These are phyloP conservation scores for Ricinus communis DNA, from an alignment of 345 rosid genomes.

Conservation along the genomic window DNA sequence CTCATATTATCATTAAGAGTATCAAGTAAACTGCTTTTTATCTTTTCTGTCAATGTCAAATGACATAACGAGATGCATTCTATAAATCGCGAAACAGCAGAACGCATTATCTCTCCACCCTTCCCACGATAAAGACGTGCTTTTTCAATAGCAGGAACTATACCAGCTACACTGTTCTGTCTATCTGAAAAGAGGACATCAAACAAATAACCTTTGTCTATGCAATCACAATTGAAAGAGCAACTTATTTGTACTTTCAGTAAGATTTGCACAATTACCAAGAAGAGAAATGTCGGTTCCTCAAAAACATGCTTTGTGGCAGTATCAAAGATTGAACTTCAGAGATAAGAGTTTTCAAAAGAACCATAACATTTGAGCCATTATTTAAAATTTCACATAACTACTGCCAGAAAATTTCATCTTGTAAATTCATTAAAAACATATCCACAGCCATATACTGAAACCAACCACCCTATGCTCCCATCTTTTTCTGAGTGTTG, in stretches of 20 bases:
- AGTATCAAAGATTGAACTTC: neutral
- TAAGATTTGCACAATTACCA: neutral
- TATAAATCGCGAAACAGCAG: constrained; percentile 89
- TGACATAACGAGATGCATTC: constrained; percentile 72
- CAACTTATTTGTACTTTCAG: neutral
- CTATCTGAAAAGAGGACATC: constrained; percentile 44
- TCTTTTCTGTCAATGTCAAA: constrained; percentile 65
- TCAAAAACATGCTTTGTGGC: neutral
- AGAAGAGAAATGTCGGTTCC: neutral
- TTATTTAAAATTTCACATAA: neutral
- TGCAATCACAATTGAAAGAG: constrained; percentile 7
- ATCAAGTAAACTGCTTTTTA: constrained; percentile 59
- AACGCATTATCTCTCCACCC: constrained; percentile 99
- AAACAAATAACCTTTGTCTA: neutral
- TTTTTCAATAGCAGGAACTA: constrained; percentile 88
- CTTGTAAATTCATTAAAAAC: constrained; percentile 4
- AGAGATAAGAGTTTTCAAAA: neutral
- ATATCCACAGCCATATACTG: neutral
- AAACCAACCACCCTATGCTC: neutral
- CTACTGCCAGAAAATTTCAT: neutral
- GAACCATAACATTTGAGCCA: neutral
- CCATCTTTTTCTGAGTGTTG: neutral
- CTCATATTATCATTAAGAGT: constrained; percentile 83
- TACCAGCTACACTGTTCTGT: constrained; percentile 66
- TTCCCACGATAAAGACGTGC: constrained; percentile 98